Base-by-base conservation (phyloP, 345 rosid genomes). In the Firmiana major region DNA sequence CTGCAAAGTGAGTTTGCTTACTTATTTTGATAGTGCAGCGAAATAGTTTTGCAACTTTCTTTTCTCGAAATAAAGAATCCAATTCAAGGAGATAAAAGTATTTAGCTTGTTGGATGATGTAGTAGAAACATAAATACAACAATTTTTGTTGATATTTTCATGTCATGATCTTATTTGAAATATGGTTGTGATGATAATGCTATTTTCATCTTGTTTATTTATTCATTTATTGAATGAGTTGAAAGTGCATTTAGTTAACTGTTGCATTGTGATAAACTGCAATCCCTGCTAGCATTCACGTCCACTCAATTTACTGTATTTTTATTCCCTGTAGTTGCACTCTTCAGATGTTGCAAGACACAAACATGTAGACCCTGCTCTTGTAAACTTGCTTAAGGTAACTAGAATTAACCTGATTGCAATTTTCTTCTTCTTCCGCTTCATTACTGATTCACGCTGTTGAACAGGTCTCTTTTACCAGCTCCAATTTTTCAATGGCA, bases 401-500 rank as follows among this genome's bases (percentile, higher is more conserved):
- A 81, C 73, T 57, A 21, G 59, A 71, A 60, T 66, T 1, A 7
- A 60, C 46, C 63, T n/a, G 5, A 59, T 67, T 79, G 19, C 62
- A 38, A 43, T 45, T 58, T 1, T 0, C 17, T 2, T 21, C 6
- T 75, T 48, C 5, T 84, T 38, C 16, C 51, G 63, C 77, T 67
- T n/a, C 1, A 9, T 78, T 19, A 21, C 43, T 40, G 10, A 78
- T 54, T 48, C 36, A 24, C 86, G 36, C 73, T 76, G n/a, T 75
- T 79, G 67, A 38, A 78, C 91, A 96, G 98, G 89, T 42, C 65
- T 89, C 91, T 11, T 90, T 79, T 83, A 80, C 82, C 13, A 80
- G 76, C 45, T 90, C 98, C 81, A 96, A 91, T 78, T 91, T 91
- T 81, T 96, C 99, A 67, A 64, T 93, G 97, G 99, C 95, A 40